Conservation (phyloP, 2,329 filamentous ascomycete species). For the Xylariaceae sp. region DNA sequence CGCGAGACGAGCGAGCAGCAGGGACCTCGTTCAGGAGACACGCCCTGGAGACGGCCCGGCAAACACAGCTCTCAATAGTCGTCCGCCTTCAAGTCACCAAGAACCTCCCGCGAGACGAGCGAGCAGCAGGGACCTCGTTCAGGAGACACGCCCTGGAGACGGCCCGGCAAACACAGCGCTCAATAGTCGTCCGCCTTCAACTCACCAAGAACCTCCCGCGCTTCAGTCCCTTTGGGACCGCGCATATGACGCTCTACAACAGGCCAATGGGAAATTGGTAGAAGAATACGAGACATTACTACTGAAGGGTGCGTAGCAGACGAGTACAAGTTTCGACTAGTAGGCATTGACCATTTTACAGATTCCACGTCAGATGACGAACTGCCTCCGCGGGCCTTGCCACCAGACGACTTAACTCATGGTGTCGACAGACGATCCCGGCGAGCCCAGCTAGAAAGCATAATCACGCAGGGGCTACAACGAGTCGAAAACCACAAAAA, state of each 20-base stretch:
- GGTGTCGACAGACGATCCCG: background rate
- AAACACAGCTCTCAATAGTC: background rate
- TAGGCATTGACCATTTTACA: background rate
- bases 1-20: no score
- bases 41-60: background rate
- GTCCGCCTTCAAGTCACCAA: background rate
- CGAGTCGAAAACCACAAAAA: slow-evolving; percentile 13
- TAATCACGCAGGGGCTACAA: slow-evolving; percentile 2
- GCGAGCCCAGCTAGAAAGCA: background rate
- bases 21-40: background rate
- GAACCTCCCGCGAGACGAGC: background rate
- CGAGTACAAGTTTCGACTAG: slow-evolving; percentile 20
- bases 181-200: background rate
- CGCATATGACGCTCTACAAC: slow-evolving; percentile 28
- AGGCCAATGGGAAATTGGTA: slow-evolving; percentile 20
- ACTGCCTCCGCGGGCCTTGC: background rate
- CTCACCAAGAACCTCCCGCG: background rate
- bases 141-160: background rate
- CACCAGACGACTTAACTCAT: background rate
- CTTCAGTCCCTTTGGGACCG: slow-evolving; percentile 27
- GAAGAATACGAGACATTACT: slow-evolving; percentile 29
- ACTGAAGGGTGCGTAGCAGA: background rate
- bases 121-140: background rate
- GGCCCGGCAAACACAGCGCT: background rate
- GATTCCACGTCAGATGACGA: background rate